These are phyloP conservation scores for Cyclotella cryptica DNA, from an alignment of 108 stramenopile species.

Conservation along the genomic window DNA sequence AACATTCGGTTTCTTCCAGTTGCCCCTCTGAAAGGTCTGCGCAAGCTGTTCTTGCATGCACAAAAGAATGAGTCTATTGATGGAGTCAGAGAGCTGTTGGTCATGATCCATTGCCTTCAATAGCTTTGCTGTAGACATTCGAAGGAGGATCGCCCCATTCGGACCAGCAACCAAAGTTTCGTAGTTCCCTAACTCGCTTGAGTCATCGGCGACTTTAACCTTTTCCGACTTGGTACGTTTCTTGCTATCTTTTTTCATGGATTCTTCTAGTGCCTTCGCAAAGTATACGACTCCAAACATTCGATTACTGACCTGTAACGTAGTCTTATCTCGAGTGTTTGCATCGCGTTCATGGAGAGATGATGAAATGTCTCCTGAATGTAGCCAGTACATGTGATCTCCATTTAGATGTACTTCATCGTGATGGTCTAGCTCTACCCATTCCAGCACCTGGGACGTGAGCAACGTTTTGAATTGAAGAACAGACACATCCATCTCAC, in stretches of 20 bases:
- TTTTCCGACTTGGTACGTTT: conserved; percentile 20
- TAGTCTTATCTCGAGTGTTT: not conserved
- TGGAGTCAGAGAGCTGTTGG: conserved; percentile 38
- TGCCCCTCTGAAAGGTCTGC: conserved; percentile 12
- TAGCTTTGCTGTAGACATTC: conserved; percentile 41
- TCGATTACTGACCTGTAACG: conserved; percentile 26
- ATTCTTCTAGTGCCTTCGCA: conserved; percentile 39
- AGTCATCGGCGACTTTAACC: not conserved
- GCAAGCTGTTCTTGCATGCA: conserved; percentile 49
- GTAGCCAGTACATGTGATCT: conserved; percentile 47
- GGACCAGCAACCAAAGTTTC: conserved; percentile 18
- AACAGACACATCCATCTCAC: conserved; percentile 34
- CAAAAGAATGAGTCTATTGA: conserved; percentile 47
- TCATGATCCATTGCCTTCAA: conserved; percentile 46
- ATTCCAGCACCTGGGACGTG: conserved; percentile 36
- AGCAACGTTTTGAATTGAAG: conserved; percentile 55
- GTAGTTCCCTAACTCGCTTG: not conserved
- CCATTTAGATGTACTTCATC: conserved; percentile 34
- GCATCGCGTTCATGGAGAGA: not conserved
- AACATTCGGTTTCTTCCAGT: conserved; percentile 3
- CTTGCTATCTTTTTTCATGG: conserved; percentile 25
- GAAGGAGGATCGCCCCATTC: conserved; percentile 45
- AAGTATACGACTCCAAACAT: conserved; percentile 50
- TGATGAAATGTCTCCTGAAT: conserved; percentile 36
- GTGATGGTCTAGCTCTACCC: conserved; percentile 30